Evolutionary conservation across 495 filamentous ascomycete species (phyloP).

Genomic region (Penicillium pulvis): DNA sequence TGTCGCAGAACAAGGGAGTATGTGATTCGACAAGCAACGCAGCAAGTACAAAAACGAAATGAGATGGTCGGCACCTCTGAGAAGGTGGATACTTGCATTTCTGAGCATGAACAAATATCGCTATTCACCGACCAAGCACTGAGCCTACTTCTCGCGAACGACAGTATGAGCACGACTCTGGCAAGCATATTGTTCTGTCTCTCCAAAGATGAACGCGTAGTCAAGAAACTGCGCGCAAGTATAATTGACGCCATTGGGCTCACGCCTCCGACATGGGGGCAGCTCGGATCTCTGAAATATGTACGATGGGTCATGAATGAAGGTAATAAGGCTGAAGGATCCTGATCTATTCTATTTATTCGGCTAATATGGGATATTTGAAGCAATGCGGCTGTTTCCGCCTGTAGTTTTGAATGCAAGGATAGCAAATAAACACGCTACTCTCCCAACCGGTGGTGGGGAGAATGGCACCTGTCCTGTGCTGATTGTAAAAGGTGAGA

Average conservation of each 20-base stretch:
- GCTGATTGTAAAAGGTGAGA: slow-evolving; percentile 15
- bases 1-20: too few species aligned
- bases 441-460: not conserved
- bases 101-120: not conserved
- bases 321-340: slow-evolving; percentile 7
- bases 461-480: not conserved
- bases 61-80: too few species aligned
- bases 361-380: not conserved
- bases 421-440: not conserved
- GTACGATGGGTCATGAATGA: slow-evolving; percentile 19
- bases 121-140: slow-evolving; percentile 8
- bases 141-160: slow-evolving; percentile 22
- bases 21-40: too few species aligned
- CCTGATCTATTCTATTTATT: not conserved
- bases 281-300: slow-evolving; percentile 19
- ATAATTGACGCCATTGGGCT: slow-evolving; percentile 13
- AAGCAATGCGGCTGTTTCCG: not conserved
- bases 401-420: not conserved
- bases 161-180: slow-evolving; percentile 21
- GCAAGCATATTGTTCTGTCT: slow-evolving; percentile 21
- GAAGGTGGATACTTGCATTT: too few species aligned
- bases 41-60: too few species aligned
- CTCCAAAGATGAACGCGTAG: slow-evolving; percentile 11
- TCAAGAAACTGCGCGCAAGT: slow-evolving; percentile 18
- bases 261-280: slow-evolving; percentile 18